Evolutionary conservation across 768 basidiomycete species (phyloP).

Genomic region (Candolleomyces eurysporus): DNA sequence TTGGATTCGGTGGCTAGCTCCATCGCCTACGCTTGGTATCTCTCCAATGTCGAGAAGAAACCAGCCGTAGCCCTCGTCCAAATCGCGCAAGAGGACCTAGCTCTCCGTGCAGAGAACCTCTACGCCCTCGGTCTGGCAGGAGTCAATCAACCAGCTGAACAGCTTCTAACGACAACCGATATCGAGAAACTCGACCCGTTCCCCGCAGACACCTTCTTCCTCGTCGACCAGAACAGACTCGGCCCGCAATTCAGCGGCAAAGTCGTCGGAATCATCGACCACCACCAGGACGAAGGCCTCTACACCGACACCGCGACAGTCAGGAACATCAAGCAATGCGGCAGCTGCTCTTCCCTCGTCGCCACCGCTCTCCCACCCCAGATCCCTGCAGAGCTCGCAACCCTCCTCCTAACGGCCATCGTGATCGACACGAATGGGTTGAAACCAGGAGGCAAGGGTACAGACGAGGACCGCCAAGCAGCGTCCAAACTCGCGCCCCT

Average conservation of each 20-base stretch:
- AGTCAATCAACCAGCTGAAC: slow-evolving; percentile 44
- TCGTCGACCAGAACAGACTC: slow-evolving; percentile 92
- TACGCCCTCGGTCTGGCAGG: slow-evolving; percentile 66
- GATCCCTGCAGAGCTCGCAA: slow-evolving; percentile 65
- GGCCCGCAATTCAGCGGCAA: slow-evolving; percentile 40
- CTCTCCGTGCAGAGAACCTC: slow-evolving; percentile 84
- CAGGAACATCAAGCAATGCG: slow-evolving; percentile 64
- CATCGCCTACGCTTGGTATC: slow-evolving; percentile 79
- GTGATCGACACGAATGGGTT: slow-evolving; percentile 86
- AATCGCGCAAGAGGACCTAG: slow-evolving; percentile 63
- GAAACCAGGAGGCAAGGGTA: slow-evolving; percentile 75
- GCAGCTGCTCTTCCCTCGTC: slow-evolving; percentile 75
- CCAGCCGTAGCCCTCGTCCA: slow-evolving; percentile 72
- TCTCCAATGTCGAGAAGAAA: slow-evolving; percentile 51
- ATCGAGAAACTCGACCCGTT: slow-evolving; percentile 45
- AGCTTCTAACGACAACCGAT: slow-evolving; percentile 71
- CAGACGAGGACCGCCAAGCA: slow-evolving; percentile 59
- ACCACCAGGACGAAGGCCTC: slow-evolving; percentile 82
- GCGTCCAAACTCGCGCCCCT: slow-evolving; percentile 61
- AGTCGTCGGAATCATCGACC: slow-evolving; percentile 85
- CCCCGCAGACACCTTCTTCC: slow-evolving; percentile 60
- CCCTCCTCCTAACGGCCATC: slow-evolving; percentile 77
- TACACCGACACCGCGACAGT: slow-evolving; percentile 63
- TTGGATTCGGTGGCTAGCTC: slow-evolving; percentile 88
- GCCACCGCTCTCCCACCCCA: slow-evolving; percentile 31